A percentile compares a stretch with the other conserved stretches of the same genome.
phyloP scores from a whole-genome alignment of 2,329 filamentous ascomycete species.

The Chaetomiaceae sp. region DNA sequence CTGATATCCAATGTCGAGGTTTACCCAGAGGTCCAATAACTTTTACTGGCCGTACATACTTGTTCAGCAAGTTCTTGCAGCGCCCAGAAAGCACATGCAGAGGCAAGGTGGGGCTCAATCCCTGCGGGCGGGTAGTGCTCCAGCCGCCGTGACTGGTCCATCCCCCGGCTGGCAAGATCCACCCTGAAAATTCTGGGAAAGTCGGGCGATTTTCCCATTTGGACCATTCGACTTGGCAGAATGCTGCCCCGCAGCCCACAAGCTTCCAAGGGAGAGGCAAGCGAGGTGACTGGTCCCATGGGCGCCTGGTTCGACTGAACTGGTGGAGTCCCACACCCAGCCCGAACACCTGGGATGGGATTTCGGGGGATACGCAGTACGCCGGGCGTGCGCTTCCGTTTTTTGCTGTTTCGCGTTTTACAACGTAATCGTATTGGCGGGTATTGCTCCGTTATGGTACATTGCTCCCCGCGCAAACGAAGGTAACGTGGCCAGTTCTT shows the following conservation, averaged over 20 bases:
- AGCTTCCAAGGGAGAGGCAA: slow-evolving; percentile 23
- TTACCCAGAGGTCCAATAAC: too few relatives aligned
- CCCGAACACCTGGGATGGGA: slow-evolving; percentile 10
- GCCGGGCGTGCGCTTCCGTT: background rate
- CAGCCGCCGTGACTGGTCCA: background rate
- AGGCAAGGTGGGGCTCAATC: background rate
- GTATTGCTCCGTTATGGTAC: background rate
- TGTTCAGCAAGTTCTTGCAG: too few relatives aligned
- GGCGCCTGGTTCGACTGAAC: slow-evolving; percentile 7
- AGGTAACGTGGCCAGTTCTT: background rate
- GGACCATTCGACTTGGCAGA: background rate
- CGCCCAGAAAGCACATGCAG: too few relatives aligned
- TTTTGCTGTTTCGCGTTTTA: background rate
- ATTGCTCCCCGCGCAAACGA: background rate
- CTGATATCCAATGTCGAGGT: too few relatives aligned
- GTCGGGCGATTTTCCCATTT: slow-evolving; percentile 24
- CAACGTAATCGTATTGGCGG: background rate
- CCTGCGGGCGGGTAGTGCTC: background rate
- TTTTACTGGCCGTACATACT: too few relatives aligned
- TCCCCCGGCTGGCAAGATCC: background rate
- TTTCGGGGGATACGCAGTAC: background rate
- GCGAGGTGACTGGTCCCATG: slow-evolving; percentile 16
- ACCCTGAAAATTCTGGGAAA: slow-evolving; percentile 10
- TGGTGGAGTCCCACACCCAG: slow-evolving; percentile 5
- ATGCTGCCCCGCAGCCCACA: slow-evolving; percentile 12